Evolutionary conservation across 768 basidiomycete species (phyloP), one percentile per base, ranked within the genome.

Genomic region (Termitomyces sp.): DNA sequence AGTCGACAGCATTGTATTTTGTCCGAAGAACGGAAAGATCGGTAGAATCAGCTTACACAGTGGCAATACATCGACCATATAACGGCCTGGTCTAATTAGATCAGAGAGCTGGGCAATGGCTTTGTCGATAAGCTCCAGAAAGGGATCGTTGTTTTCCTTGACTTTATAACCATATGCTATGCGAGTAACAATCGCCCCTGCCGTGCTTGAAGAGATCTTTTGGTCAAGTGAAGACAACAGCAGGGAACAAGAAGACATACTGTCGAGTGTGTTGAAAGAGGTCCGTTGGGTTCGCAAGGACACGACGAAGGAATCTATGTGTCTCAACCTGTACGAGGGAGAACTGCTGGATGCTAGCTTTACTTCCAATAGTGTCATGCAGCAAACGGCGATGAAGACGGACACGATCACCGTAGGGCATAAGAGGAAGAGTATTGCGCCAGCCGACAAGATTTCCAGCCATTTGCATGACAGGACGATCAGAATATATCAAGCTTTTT

Each of bases 161-260:
- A 77, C 77, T 61, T 80, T 73, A 64, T 82, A 82, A 18, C 82
- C 82, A 62, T 83, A 75, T 4, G 80, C 75, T 53, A 82, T 80
- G 28, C 76, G 74, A 29, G 82, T 70, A 45, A 81, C 74, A 54
- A 80, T 75, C 8, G 81, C 74, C 18, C 81, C 81, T 50, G 76
- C 76, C 24, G 75, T 76, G 64, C 81, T 83, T 16, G 13, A 16
- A 9, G 13, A 34, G 5, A 37, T 51, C 15, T 46, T 46, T 10
- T 47, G 26, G 29, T 55, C 47, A 10, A 42, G 36, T 44, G 18
- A 39, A 26, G n/a, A 51, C 26, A 58, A 44, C 55, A 45, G 13
- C 59, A 29, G 54, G 51, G 12, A 56, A 39, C 24, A 41, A 52
- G 7, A 41, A 26, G 9, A 57, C 76, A 54, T 69, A 81, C 81